Percentiles rank a stretch among this genome's conserved stretches.
These are phyloP conservation scores for Microstegium vimineum DNA, from an alignment of 176 grass and related monocot genomes.

Conservation along the genomic window DNA sequence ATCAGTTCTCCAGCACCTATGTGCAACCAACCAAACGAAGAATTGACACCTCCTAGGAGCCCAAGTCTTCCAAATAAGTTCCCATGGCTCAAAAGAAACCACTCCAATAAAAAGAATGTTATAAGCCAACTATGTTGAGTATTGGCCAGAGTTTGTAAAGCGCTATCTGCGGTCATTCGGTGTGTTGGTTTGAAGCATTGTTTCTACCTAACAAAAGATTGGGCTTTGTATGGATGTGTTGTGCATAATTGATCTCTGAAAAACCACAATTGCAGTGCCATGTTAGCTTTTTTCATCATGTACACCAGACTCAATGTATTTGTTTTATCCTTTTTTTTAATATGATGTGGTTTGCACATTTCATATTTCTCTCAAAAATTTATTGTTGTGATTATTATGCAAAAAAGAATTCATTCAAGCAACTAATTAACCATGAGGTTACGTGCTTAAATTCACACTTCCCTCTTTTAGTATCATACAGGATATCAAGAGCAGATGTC, in stretches of 20 bases:
- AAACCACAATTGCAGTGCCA: neutral
- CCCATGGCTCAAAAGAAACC: neutral
- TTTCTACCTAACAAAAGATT: neutral
- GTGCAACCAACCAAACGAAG: neutral
- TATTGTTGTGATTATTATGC: neutral
- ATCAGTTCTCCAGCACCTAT: neutral
- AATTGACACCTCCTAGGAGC: neutral
- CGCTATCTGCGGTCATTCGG: too few relatives aligned
- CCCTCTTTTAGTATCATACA: constrained; percentile 86
- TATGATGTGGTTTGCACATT: neutral
- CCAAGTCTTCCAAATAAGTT: neutral
- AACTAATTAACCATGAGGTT: constrained; percentile 3
- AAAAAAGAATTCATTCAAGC: neutral
- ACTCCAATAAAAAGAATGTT: neutral
- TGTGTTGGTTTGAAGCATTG: neutral
- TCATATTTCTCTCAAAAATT: neutral
- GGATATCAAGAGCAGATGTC: constrained; percentile 94
- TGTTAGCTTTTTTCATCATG: neutral
- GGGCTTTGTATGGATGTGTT: neutral
- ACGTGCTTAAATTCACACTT: constrained; percentile 5
- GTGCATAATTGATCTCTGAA: neutral
- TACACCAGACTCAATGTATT: neutral
- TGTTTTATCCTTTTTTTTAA: neutral
- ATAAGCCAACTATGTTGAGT: neutral
- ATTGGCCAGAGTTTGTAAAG: too few relatives aligned